Conservation (phyloP, 163 green algal genomes). For the Chloromonas sp. region DNA sequence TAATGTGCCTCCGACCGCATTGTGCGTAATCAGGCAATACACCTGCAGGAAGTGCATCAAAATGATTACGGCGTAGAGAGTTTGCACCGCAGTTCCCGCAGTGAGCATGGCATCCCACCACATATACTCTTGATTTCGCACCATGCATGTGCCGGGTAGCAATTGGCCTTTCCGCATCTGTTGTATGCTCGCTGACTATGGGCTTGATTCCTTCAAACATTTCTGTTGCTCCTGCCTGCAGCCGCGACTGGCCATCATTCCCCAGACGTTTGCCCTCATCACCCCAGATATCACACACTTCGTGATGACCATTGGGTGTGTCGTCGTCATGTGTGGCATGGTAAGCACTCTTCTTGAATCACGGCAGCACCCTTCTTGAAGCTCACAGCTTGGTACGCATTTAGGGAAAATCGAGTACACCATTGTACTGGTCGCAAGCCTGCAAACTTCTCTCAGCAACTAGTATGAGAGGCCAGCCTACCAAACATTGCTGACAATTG, state of each 20-base stretch:
- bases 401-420: not conserved
- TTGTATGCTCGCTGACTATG: too few species aligned
- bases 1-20: too few species aligned
- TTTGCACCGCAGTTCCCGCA: too few species aligned
- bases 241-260: not conserved
- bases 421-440: not conserved
- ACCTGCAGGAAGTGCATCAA: too few species aligned
- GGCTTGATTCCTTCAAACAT: too few species aligned
- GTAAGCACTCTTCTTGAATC: not conserved
- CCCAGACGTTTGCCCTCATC: not conserved
- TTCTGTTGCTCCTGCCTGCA: not conserved
- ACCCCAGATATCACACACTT: not conserved
- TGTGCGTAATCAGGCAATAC: too few species aligned
- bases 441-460: not conserved
- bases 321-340: not conserved
- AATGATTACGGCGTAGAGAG: too few species aligned
- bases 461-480: not conserved
- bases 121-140: too few species aligned
- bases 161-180: too few species aligned
- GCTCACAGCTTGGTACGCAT: not conserved
- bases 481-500: too few species aligned
- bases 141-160: too few species aligned
- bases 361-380: not conserved
- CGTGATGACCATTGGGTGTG: not conserved
- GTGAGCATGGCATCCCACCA: too few species aligned